These are phyloP conservation scores for Croton setiger DNA, from an alignment of 441 rosid species.

Conservation along the genomic window DNA sequence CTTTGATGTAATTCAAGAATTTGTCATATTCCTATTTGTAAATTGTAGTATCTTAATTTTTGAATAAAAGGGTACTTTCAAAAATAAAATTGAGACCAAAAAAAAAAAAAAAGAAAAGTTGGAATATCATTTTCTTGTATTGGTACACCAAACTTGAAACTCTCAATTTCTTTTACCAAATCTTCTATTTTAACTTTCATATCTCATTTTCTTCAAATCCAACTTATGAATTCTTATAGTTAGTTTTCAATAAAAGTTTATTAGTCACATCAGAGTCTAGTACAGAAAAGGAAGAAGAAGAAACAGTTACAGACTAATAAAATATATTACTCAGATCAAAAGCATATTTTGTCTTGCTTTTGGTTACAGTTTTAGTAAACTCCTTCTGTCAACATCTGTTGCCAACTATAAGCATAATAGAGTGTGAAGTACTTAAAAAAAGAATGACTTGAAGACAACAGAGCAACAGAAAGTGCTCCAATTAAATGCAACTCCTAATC, in stretches of 20 bases:
- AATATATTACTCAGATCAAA: not conserved
- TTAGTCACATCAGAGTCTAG: not conserved
- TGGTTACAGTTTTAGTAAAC: not conserved
- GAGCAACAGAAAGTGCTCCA: not conserved
- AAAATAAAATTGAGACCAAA: too few species aligned
- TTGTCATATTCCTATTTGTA: conserved; percentile 24
- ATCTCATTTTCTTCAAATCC: not conserved
- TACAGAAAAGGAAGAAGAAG: too few species aligned
- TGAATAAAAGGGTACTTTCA: conserved; percentile 24
- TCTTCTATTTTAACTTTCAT: not conserved
- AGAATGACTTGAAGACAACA: not conserved
- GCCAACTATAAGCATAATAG: not conserved
- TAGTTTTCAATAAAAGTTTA: not conserved
- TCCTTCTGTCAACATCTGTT: conserved; percentile 6
- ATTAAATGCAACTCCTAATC: not conserved
- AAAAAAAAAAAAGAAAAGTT: conserved; percentile 29
- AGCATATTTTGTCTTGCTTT: not conserved
- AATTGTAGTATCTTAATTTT: conserved; percentile 22
- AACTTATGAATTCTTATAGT: not conserved
- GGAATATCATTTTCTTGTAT: conserved; percentile 36
- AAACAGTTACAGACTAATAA: too few species aligned
- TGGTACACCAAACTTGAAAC: conserved; percentile 23
- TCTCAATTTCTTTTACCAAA: conserved; percentile 14
- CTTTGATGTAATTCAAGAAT: conserved; percentile 18
- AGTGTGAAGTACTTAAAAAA: not conserved